Percentiles rank a stretch among this genome's conserved stretches.
Conservation (phyloP, 2,329 filamentous ascomycete species). For the Xylaria sp. region DNA sequence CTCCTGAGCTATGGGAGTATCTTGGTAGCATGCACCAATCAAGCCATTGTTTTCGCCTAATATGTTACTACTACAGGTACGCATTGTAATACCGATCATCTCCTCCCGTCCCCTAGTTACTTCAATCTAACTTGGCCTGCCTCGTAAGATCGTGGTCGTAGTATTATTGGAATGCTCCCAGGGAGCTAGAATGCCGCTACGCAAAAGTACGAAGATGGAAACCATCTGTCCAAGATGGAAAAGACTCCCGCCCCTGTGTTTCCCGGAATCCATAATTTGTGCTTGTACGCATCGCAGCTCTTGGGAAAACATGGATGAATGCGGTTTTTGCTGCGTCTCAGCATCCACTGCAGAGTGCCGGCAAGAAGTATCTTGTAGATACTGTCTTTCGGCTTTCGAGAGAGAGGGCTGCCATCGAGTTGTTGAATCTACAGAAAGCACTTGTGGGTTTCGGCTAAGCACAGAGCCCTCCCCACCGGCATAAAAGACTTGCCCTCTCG, state of each 20-base stretch:
- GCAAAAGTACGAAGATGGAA: conserved; percentile 10
- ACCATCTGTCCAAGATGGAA: conserved; percentile 21
- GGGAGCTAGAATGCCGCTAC: background rate
- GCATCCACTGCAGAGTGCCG: conserved; percentile 30
- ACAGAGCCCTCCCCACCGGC: conserved; percentile 33
- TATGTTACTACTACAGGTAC: background rate
- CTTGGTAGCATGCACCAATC: background rate
- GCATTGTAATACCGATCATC: background rate
- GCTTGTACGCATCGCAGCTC: conserved; percentile 37
- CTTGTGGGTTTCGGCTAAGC: conserved; percentile 32
- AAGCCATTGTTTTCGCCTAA: background rate
- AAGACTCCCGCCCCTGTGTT: conserved; percentile 32
- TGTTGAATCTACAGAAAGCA: conserved; percentile 23
- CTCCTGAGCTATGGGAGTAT: background rate
- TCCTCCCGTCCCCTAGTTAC: background rate
- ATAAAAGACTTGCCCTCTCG: conserved; percentile 26
- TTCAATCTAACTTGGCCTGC: background rate
- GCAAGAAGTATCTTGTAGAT: conserved; percentile 22
- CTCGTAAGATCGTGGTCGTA: background rate
- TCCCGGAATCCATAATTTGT: conserved; percentile 36
- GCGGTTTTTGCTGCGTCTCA: conserved; percentile 39
- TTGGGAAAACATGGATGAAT: conserved; percentile 35
- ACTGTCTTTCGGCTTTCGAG: conserved; percentile 32
- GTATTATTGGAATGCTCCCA: background rate
- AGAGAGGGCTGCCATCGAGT: conserved; percentile 22